These are phyloP conservation scores for Helotiales sp. DNA, from an alignment of 2,329 filamentous ascomycete species.

Conservation along the genomic window DNA sequence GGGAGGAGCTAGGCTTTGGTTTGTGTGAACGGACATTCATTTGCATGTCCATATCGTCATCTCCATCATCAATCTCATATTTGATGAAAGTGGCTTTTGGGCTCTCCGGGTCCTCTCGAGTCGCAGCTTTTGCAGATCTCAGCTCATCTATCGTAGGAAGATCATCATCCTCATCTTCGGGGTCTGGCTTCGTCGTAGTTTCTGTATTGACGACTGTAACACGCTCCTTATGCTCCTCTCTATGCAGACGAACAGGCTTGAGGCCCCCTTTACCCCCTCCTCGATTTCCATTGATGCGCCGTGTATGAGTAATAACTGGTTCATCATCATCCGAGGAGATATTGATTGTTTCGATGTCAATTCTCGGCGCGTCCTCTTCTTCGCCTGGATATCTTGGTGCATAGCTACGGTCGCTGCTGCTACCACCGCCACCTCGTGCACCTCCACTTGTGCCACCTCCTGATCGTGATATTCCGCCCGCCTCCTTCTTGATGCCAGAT, in stretches of 20 bases:
- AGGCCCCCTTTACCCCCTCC: constrained; percentile 7
- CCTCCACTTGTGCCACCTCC: constrained; percentile 1
- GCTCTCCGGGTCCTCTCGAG: not conserved
- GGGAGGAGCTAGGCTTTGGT: not conserved
- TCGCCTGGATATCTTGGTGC: constrained; percentile 32
- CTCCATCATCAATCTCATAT: constrained; percentile 12
- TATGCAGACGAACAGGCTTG: constrained; percentile 31
- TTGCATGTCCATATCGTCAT: not conserved
- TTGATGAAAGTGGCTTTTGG: constrained; percentile 14
- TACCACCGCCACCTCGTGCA: constrained; percentile 7
- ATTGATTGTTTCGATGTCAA: constrained; percentile 35
- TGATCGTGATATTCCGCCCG: not conserved
- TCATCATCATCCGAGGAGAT: constrained; percentile 23
- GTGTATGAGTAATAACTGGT: constrained; percentile 13
- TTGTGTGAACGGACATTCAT: not conserved
- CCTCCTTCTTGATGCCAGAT: constrained; percentile 10
- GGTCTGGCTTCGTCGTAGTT: constrained; percentile 10
- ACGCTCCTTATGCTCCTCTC: constrained; percentile 34
- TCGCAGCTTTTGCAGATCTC: constrained; percentile 6
- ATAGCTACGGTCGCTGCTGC: constrained; percentile 1
- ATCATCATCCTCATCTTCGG: constrained; percentile 16
- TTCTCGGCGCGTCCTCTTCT: constrained; percentile 24
- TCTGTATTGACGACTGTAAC: constrained; percentile 31
- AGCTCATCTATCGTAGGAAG: constrained; percentile 17
- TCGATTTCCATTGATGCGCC: constrained; percentile 16